phyloP scores from a whole-genome alignment of 495 filamentous ascomycete species.

The Rostrohypoxylon terebratum region DNA sequence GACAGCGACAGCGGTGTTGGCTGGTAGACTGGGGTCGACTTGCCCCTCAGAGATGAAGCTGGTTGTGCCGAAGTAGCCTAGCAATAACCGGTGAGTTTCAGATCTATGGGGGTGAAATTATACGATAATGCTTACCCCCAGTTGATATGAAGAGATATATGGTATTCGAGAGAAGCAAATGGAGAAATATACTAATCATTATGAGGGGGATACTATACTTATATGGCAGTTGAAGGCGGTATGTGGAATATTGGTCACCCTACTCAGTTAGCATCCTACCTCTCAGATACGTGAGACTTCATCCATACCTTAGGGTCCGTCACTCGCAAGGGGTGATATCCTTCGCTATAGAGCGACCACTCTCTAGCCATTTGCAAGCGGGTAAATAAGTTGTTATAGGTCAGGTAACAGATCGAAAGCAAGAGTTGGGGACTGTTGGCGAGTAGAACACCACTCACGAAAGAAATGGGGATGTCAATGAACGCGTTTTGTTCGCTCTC shows the following conservation, averaged over 20 bases:
- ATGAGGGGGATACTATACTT: slow-evolving; percentile 46
- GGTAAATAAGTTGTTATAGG: slow-evolving; percentile 44
- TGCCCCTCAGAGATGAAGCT: not conserved
- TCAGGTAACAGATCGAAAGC: slow-evolving; percentile 58
- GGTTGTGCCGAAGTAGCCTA: slow-evolving; percentile 36
- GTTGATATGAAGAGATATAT: slow-evolving; percentile 34
- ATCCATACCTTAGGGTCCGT: slow-evolving; percentile 51
- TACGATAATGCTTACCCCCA: slow-evolving; percentile 20
- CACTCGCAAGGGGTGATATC: slow-evolving; percentile 60
- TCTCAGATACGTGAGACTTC: not conserved
- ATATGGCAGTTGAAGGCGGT: slow-evolving; percentile 49
- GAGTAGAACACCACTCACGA: slow-evolving; percentile 43
- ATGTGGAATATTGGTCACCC: slow-evolving; percentile 55
- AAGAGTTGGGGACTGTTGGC: slow-evolving; percentile 60
- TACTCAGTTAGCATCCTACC: slow-evolving; percentile 7
- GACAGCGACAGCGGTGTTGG: slow-evolving; percentile 34
- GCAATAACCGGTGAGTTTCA: not conserved
- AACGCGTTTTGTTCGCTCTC: slow-evolving; percentile 38
- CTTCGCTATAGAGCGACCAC: slow-evolving; percentile 38
- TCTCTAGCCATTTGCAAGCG: slow-evolving; percentile 43
- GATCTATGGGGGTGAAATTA: no score
- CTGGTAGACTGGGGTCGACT: slow-evolving; percentile 31
- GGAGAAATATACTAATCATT: slow-evolving; percentile 27
- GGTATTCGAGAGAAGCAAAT: slow-evolving; percentile 44
- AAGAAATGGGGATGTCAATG: slow-evolving; percentile 12